Evolutionary conservation across 208 protist species (phyloP).

Genomic region (Trichomonas gallinae): DNA sequence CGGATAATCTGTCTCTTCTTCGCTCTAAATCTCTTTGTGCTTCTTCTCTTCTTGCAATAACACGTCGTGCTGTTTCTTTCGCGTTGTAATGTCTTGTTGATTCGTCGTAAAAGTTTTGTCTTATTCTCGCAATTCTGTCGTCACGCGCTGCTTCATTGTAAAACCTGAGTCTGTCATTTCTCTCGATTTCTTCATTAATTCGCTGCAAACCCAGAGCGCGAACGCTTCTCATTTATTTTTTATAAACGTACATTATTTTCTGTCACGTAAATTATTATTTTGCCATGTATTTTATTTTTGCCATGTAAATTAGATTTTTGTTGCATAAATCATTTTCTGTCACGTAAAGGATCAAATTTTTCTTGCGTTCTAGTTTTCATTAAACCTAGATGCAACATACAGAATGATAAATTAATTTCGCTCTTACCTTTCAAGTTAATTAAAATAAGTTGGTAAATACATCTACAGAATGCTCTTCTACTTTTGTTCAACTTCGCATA

Average conservation of each 20-base stretch:
- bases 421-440: too few species aligned
- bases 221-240: neutral
- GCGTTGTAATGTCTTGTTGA: neutral
- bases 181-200: neutral
- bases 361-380: too few species aligned
- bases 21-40: neutral
- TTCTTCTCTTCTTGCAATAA: neutral
- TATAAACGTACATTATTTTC: neutral
- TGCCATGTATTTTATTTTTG: too few species aligned
- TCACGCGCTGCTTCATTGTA: neutral
- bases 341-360: too few species aligned
- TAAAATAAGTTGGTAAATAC: too few species aligned
- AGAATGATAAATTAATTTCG: too few species aligned
- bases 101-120: neutral
- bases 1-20: neutral
- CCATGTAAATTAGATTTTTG: too few species aligned
- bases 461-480: too few species aligned
- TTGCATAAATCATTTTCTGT: too few species aligned
- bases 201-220: neutral
- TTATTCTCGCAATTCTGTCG: neutral
- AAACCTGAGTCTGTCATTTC: neutral
- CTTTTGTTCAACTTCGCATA: too few species aligned
- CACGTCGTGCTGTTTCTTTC: neutral
- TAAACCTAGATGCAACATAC: too few species aligned
- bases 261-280: too few species aligned